Evolutionary conservation across 2,329 filamentous ascomycete species (phyloP), one percentile per base, ranked within the genome.

Genomic region (Fusarium tjaetaba): DNA sequence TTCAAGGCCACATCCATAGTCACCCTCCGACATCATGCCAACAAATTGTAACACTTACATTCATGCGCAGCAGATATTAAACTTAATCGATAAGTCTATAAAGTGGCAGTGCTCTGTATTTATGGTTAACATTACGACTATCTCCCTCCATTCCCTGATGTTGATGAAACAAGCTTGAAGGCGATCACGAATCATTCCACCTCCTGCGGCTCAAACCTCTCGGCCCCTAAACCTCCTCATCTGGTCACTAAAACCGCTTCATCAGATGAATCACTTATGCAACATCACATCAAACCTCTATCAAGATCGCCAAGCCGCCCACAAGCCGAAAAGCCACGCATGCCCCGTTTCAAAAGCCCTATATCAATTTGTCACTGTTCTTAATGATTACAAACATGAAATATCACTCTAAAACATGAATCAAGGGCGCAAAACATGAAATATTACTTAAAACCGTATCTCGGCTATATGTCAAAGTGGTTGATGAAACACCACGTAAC

Each of bases 401-500:
- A 53, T 53, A 53, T 46, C 30, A 49, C 41, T 46, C 41, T 58
- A 45, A 59, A 59, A 59, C 42, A 59, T 36, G 41, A 49, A 51
- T 36, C 30, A 24, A n/a, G 3, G 7, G 14, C 32, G 8, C 11
- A 43, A 49, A 49, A 61, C 55, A 36, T 49, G 36, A 59, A 45
- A 66, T 65, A 43, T 42, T 24, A 26, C 36, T 39, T 26, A 42
- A 55, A 62, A 39, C 22, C 14, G 18, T 16, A 11, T 55, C 46
- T 66, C n/a, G 45, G 61, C 2, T 36, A 57, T 58, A 30, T 15
- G 26, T 48, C 20, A 9, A 16, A 7, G 49, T 69, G 15, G 28
- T 16, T 41, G 57, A 9, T 68, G 66, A 69, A 69, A 69, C 66
- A 24, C 11, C 15, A 48, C 43, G n/a, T 28, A 51, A 61, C 45